A percentile compares a stretch with the other conserved stretches of the same genome.
These are phyloP conservation scores for Mortierella sp. DNA, from an alignment of 371 early-diverging fungal genomes.

Conservation along the genomic window DNA sequence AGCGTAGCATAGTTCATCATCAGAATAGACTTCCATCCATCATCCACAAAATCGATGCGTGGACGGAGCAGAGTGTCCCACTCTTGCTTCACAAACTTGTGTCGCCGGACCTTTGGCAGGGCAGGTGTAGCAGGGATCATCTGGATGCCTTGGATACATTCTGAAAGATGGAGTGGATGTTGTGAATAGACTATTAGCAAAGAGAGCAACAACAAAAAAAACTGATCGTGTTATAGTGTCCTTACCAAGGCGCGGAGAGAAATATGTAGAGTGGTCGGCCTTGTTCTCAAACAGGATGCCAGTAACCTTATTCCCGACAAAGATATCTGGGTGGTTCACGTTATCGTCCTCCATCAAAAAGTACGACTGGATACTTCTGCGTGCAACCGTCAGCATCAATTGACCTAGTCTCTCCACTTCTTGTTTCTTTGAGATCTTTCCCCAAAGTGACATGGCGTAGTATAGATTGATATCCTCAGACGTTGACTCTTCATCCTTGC, in stretches of 20 bases:
- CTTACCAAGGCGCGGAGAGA: constrained; percentile 29
- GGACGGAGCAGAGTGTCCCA: constrained; percentile 63
- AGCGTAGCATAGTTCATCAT: constrained; percentile 68
- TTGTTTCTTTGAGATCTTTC: constrained; percentile 58
- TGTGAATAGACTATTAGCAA: neutral
- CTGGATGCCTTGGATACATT: constrained; percentile 86
- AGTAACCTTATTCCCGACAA: constrained; percentile 73
- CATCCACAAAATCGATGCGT: constrained; percentile 54
- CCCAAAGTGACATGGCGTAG: constrained; percentile 79
- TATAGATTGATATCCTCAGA: constrained; percentile 84
- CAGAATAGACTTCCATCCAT: constrained; percentile 70
- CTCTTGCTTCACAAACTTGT: constrained; percentile 66
- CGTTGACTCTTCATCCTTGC: constrained; percentile 82
- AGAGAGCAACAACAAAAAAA: neutral
- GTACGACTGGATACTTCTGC: constrained; percentile 74
- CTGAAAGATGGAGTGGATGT: constrained; percentile 29
- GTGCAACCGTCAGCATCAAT: constrained; percentile 67
- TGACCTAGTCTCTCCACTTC: constrained; percentile 60
- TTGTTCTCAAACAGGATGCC: constrained; percentile 84
- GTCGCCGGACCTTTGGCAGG: constrained; percentile 60
- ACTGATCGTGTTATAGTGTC: neutral
- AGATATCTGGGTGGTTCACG: constrained; percentile 61
- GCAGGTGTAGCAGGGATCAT: constrained; percentile 85
- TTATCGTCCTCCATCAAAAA: constrained; percentile 72
- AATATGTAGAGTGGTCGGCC: constrained; percentile 71